A percentile compares a stretch with the other conserved stretches of the same genome.
phyloP scores from a whole-genome alignment of 805 yeast genomes.

The Wickerhamia fluorescens region DNA sequence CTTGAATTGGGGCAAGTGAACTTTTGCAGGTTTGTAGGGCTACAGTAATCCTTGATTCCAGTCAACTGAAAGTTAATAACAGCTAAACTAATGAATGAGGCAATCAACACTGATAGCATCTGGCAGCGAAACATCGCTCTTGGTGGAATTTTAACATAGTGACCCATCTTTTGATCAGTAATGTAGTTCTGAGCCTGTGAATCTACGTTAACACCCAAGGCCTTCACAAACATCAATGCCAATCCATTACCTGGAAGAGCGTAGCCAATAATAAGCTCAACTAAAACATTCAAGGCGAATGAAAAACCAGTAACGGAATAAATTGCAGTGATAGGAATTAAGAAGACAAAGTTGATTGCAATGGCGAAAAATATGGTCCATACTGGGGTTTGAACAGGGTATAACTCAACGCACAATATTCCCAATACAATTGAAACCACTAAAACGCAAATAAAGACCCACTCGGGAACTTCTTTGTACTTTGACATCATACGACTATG shows the following conservation, averaged over 20 bases:
- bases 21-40: constrained; percentile 13
- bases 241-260: constrained; percentile 31
- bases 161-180: constrained; percentile 55
- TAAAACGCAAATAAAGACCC: constrained; percentile 20
- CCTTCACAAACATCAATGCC: constrained; percentile 44
- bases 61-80: constrained; percentile 14
- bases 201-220: constrained; percentile 50
- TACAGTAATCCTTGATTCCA: constrained; percentile 14
- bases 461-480: constrained; percentile 30
- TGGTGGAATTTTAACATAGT: constrained; percentile 60
- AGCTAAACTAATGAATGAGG: constrained; percentile 16
- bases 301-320: constrained; percentile 24
- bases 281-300: constrained; percentile 30
- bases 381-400: constrained; percentile 29
- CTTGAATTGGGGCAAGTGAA: constrained; percentile 24
- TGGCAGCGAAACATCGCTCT: constrained; percentile 44
- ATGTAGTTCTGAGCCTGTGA: constrained; percentile 51
- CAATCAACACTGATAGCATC: constrained; percentile 14
- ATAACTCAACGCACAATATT: constrained; percentile 23
- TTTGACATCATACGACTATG: constrained; percentile 25
- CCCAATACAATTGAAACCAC: constrained; percentile 23
- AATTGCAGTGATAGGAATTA: constrained; percentile 24
- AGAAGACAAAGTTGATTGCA: constrained; percentile 25
- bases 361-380: constrained; percentile 31
- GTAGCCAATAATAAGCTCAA: constrained; percentile 30